A percentile compares a stretch with the other conserved stretches of the same genome.
phyloP scores from a whole-genome alignment of 1,284 basidiomycete genomes.

The Moesziomyces sp. region DNA sequence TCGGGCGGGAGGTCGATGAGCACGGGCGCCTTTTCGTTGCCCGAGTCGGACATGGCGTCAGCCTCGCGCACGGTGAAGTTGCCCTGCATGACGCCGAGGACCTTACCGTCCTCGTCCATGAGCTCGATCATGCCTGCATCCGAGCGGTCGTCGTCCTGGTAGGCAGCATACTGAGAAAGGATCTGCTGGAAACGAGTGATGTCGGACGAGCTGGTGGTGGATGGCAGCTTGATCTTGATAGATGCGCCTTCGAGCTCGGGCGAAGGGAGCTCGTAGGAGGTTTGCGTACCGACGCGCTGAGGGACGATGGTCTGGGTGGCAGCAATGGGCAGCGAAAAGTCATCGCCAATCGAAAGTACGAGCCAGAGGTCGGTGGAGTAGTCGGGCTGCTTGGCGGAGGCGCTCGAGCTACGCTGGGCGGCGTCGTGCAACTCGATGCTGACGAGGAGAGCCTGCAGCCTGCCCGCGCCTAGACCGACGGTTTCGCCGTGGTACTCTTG shows the following conservation, averaged over 20 bases:
- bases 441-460: constrained; percentile 42
- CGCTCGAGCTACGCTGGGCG: constrained; percentile 1
- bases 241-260: constrained; percentile 51
- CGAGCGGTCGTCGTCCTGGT: constrained; percentile 38
- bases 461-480: constrained; percentile 37
- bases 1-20: constrained; percentile 52
- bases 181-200: constrained; percentile 48
- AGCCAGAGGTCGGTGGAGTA: constrained; percentile 53
- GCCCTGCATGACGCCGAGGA: constrained; percentile 47
- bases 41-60: constrained; percentile 39
- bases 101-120: constrained; percentile 55
- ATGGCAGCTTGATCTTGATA: constrained; percentile 37
- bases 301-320: constrained; percentile 46
- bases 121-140: constrained; percentile 52
- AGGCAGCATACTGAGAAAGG: constrained; percentile 55
- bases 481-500: constrained; percentile 51
- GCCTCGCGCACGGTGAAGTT: constrained; percentile 42
- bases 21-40: constrained; percentile 56
- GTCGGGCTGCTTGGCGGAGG: constrained; percentile 9
- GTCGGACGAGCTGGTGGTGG: constrained; percentile 14
- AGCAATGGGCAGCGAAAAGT: constrained; percentile 45
- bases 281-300: constrained; percentile 11
- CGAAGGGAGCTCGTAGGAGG: constrained; percentile 46
- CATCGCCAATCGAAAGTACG: constrained; percentile 45
- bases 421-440: constrained; percentile 39